These are phyloP conservation scores for Pyronema domesticum DNA, from an alignment of 495 filamentous ascomycete species.

Conservation along the genomic window DNA sequence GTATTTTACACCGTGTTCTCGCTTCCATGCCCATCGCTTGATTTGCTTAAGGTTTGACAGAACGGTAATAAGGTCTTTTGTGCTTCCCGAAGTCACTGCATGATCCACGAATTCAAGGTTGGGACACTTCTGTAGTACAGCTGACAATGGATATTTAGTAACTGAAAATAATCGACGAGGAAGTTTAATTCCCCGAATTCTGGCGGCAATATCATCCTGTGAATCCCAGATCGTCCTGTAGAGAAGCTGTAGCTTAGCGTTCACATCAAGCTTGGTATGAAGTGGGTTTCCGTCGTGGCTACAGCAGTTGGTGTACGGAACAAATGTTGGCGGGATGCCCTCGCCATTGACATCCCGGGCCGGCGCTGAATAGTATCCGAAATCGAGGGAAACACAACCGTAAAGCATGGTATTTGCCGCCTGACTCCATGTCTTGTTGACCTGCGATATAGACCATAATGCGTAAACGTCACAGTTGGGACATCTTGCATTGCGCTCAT, in stretches of 20 bases:
- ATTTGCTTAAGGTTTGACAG: neutral
- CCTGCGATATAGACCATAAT: neutral
- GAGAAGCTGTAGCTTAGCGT: constrained; percentile 4
- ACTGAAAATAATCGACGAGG: constrained; percentile 3
- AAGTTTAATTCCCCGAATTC: constrained; percentile 3
- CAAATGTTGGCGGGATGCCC: constrained; percentile 1
- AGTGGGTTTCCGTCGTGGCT: neutral
- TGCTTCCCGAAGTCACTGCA: neutral
- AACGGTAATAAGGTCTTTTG: constrained; percentile 1
- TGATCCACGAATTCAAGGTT: constrained; percentile 5
- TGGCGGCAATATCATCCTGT: neutral
- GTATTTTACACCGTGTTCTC: constrained; percentile 2
- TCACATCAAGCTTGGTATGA: constrained; percentile 5
- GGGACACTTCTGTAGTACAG: constrained; percentile 6
- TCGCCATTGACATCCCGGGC: neutral
- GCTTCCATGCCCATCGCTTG: constrained; percentile 3
- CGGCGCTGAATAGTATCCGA: constrained; percentile 3
- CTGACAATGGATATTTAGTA: constrained; percentile 6
- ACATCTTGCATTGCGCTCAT: neutral
- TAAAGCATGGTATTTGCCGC: constrained; percentile 1
- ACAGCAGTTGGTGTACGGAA: constrained; percentile 1
- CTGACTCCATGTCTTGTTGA: neutral
- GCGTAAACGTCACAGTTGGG: constrained; percentile 3
- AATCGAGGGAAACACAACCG: neutral
- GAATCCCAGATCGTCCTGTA: constrained; percentile 7